These are phyloP conservation scores for Trichoderma endophyticum DNA, from an alignment of 2,329 filamentous ascomycete species.

Conservation along the genomic window DNA sequence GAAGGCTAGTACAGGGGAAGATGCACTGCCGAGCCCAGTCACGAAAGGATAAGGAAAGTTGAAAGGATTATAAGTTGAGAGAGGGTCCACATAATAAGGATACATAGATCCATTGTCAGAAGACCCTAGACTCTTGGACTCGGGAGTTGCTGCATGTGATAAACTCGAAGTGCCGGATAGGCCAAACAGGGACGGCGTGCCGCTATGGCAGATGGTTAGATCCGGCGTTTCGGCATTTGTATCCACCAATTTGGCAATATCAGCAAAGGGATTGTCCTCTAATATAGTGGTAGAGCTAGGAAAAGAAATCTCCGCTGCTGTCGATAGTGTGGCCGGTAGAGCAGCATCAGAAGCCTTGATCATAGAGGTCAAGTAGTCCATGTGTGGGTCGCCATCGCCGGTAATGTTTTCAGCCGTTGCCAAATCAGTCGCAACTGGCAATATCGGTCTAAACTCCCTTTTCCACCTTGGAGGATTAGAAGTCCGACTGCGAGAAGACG, in stretches of 20 bases:
- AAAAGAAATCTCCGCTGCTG: neutral
- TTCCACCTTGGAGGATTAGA: neutral
- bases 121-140: neutral
- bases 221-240: neutral
- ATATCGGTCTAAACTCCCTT: neutral
- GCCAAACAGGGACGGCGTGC: neutral
- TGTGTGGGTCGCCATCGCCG: neutral
- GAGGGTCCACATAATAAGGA: neutral
- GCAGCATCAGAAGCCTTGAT: neutral
- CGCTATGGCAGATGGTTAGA: neutral
- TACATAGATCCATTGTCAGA: neutral
- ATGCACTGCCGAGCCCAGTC: neutral
- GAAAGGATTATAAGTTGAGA: neutral
- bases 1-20: neutral
- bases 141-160: neutral
- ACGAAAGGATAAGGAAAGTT: neutral
- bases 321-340: neutral
- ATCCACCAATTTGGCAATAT: neutral
- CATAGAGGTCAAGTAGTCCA: neutral
- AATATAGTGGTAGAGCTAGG: neutral
- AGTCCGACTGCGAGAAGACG: neutral
- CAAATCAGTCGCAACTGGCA: neutral
- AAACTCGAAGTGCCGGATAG: neutral
- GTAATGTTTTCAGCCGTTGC: neutral
- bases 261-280: neutral